A percentile compares a stretch with the other conserved stretches of the same genome.
These are phyloP conservation scores for Termitomyces sp. DNA, from an alignment of 768 basidiomycete species.

Conservation along the genomic window DNA sequence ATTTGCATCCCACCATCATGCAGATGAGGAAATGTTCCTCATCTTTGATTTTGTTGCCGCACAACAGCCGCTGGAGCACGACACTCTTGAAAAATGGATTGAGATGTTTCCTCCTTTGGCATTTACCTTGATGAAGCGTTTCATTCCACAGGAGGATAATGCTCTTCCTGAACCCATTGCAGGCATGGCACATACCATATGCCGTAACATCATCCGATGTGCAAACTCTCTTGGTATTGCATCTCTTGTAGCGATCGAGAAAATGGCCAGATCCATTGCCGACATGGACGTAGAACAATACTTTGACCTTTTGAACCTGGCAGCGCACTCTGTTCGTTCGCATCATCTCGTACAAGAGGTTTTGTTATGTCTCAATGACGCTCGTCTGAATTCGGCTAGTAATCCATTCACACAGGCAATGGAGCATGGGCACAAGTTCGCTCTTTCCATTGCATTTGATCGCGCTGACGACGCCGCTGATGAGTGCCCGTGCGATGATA, in stretches of 20 bases:
- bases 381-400: slow-evolving; percentile 21
- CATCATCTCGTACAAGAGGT: slow-evolving; percentile 52
- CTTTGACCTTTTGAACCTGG: slow-evolving; percentile 46
- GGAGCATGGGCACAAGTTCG: slow-evolving; percentile 50
- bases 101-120: slow-evolving; percentile 47
- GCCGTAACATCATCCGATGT: slow-evolving; percentile 46
- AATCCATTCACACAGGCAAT: slow-evolving; percentile 18
- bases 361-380: slow-evolving; percentile 54
- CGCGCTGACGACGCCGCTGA: slow-evolving; percentile 64
- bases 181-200: slow-evolving; percentile 26
- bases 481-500: slow-evolving; percentile 63
- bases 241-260: slow-evolving; percentile 54
- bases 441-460: slow-evolving; percentile 55
- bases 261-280: slow-evolving; percentile 41
- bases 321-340: slow-evolving; percentile 46
- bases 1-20: slow-evolving; percentile 43
- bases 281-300: slow-evolving; percentile 36
- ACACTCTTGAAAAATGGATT: slow-evolving; percentile 36
- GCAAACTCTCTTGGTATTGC: slow-evolving; percentile 53
- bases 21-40: slow-evolving; percentile 50
- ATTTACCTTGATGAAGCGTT: slow-evolving; percentile 45
- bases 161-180: slow-evolving; percentile 26
- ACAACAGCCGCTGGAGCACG: slow-evolving; percentile 22
- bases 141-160: slow-evolving; percentile 35
- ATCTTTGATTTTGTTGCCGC: slow-evolving; percentile 39